phyloP scores from a whole-genome alignment of 2,329 filamentous ascomycete genomes.

The Ustulina deusta region DNA sequence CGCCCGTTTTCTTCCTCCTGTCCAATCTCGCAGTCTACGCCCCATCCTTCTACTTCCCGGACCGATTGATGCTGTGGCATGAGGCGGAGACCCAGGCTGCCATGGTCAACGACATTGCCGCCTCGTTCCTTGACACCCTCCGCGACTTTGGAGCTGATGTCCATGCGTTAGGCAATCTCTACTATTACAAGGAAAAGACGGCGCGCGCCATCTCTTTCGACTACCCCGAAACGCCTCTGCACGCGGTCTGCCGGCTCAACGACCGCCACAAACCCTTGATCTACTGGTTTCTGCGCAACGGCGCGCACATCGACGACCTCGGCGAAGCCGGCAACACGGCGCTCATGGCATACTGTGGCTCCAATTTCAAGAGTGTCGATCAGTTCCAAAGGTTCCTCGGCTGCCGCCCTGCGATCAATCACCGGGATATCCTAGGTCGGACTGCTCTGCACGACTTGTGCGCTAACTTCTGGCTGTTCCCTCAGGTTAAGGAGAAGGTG shows the following conservation, averaged over 20 bases:
- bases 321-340: not conserved
- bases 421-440: slow-evolving; percentile 6
- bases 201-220: not conserved
- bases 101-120: slow-evolving; percentile 22
- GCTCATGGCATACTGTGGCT: slow-evolving; percentile 32
- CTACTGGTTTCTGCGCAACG: slow-evolving; percentile 31
- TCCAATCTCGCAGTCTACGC: not conserved
- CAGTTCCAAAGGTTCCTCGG: slow-evolving; percentile 26
- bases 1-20: slow-evolving; percentile 31
- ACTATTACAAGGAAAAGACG: not conserved
- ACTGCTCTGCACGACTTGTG: slow-evolving; percentile 34
- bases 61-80: not conserved
- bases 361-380: not conserved
- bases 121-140: slow-evolving; percentile 19
- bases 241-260: slow-evolving; percentile 16
- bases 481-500: slow-evolving; percentile 17
- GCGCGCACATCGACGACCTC: slow-evolving; percentile 11
- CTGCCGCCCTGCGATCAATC: slow-evolving; percentile 10
- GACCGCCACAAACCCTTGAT: slow-evolving; percentile 31
- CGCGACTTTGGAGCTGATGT: slow-evolving; percentile 24
- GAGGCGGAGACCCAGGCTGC: slow-evolving; percentile 19
- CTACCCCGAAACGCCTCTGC: slow-evolving; percentile 15
- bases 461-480: not conserved
- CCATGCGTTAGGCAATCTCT: not conserved
- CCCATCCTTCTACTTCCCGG: slow-evolving; percentile 12